Conservation (phyloP, 2,329 filamentous ascomycete species). For the Paecilomyces dactylethromorphus region DNA sequence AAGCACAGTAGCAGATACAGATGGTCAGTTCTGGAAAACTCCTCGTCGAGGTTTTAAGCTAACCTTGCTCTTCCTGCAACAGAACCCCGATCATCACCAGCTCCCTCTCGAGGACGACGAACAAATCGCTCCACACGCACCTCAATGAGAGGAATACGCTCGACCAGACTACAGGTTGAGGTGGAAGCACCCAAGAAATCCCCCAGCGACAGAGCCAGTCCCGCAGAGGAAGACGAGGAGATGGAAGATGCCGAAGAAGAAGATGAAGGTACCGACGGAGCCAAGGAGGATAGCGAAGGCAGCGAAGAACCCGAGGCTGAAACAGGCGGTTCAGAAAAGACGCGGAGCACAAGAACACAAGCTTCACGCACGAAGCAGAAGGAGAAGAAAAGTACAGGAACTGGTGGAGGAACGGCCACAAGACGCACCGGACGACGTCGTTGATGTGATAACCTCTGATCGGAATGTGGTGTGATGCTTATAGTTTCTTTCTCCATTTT, state of each 20-base stretch:
- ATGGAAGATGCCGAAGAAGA: slow-evolving; percentile 34
- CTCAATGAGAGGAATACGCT: slow-evolving; percentile 29
- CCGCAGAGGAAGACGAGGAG: slow-evolving; percentile 32
- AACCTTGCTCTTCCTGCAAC: neutral
- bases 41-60: neutral
- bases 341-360: slow-evolving; percentile 30
- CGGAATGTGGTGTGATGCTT: neutral
- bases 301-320: slow-evolving; percentile 32
- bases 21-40: slow-evolving; percentile 29
- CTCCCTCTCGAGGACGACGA: slow-evolving; percentile 33
- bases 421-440: slow-evolving; percentile 31
- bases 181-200: slow-evolving; percentile 23
- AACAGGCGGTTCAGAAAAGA: slow-evolving; percentile 27
- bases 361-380: slow-evolving; percentile 29
- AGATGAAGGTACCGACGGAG: slow-evolving; percentile 30
- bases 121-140: slow-evolving; percentile 24
- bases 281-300: slow-evolving; percentile 29
- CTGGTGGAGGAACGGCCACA: slow-evolving; percentile 26
- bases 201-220: slow-evolving; percentile 18
- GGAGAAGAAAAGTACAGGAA: slow-evolving; percentile 17
- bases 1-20: slow-evolving; percentile 42
- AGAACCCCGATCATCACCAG: slow-evolving; percentile 40
- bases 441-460: slow-evolving; percentile 7
- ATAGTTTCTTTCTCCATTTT: neutral
- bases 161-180: slow-evolving; percentile 33